Base-by-base conservation (phyloP, 805 yeast species). In the Wickerhamiella galacta region DNA sequence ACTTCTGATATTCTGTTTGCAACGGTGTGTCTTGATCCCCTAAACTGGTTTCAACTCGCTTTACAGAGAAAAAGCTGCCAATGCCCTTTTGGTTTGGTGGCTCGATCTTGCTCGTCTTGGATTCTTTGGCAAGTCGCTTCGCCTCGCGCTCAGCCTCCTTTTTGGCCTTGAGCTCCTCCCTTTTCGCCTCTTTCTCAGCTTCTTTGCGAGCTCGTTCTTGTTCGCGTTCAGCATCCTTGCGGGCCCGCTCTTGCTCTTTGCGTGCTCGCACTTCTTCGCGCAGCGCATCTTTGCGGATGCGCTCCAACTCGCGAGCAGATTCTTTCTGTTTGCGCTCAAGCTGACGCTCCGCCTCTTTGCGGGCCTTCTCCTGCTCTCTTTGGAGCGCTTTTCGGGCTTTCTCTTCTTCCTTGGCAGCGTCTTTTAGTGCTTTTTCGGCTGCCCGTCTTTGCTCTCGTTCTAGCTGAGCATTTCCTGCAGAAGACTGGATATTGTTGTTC, bases 1-100 rank as follows among this genome's bases (percentile, higher is more conserved):
- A 29, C 6, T 30, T 17, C 20, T 46, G 43, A 39, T 42, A 57
- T 29, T 45, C 56, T 3, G 48, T 17, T 26, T 31, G 28, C n/a
- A n/a, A n/a, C 5, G 32, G 36, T 33, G 28, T 37, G 44, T 31
- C 31, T 30, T 32, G 31, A 31, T 35, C 24, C 32, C 25, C 19
- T 20, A 32, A 31, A 30, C 39, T 34, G 31, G 39, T 23, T 18
- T 28, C 20, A 20, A 30, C 22, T 16, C 30, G 34, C 25, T 30
- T 33, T 15, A 33, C 19, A 18, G 37, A 29, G 35, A 46, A 47
- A 33, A 49, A 48, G 20, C 31, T 28, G 19, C 40, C 43, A 31
- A 41, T 43, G 22, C 32, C 29, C 15, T 42, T 43, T 39, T 47
- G 49, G 28, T 23, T 25, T 37, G 19, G 21, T 33, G 15, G 25